These are phyloP conservation scores for Neospora caninum DNA, from an alignment of 169 alveolate genomes.

Conservation along the genomic window DNA sequence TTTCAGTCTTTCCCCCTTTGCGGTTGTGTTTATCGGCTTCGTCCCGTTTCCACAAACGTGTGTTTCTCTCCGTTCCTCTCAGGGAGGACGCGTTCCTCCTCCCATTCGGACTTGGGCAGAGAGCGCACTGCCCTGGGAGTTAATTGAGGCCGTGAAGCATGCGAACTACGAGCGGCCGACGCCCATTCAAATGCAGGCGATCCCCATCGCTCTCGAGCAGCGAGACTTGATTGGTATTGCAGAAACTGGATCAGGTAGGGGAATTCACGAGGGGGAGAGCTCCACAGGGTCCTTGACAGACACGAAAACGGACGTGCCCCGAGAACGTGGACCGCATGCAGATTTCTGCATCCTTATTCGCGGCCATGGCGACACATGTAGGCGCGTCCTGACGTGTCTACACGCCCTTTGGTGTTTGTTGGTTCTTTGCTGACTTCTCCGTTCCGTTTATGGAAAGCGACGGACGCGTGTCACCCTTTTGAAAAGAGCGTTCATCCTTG, in stretches of 20 bases:
- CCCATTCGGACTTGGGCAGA: constrained; percentile 95
- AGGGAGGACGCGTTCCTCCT: constrained; percentile 91
- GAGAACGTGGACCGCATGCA: neutral
- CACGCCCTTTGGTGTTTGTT: neutral
- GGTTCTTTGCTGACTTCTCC: neutral
- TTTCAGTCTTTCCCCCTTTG: too few relatives aligned
- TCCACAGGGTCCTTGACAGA: neutral
- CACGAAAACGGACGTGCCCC: neutral
- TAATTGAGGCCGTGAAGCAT: constrained; percentile 80
- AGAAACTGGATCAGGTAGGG: constrained; percentile 93
- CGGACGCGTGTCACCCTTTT: too few relatives aligned
- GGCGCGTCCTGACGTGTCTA: neutral
- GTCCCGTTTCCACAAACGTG: too few relatives aligned
- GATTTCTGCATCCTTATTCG: neutral
- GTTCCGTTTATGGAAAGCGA: neutral
- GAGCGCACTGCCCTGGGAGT: constrained; percentile 80
- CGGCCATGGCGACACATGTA: neutral
- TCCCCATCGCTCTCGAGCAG: constrained; percentile 92
- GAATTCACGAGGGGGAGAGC: neutral
- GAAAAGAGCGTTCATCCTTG: too few relatives aligned
- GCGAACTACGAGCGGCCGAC: constrained; percentile 86
- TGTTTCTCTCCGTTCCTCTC: neutral
- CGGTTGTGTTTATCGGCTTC: too few relatives aligned
- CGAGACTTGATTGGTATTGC: constrained; percentile 98
- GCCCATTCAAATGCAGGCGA: constrained; percentile 97